phyloP scores from a whole-genome alignment of 176 grass and related monocot species.

The Hsuehochloa calcarea region DNA sequence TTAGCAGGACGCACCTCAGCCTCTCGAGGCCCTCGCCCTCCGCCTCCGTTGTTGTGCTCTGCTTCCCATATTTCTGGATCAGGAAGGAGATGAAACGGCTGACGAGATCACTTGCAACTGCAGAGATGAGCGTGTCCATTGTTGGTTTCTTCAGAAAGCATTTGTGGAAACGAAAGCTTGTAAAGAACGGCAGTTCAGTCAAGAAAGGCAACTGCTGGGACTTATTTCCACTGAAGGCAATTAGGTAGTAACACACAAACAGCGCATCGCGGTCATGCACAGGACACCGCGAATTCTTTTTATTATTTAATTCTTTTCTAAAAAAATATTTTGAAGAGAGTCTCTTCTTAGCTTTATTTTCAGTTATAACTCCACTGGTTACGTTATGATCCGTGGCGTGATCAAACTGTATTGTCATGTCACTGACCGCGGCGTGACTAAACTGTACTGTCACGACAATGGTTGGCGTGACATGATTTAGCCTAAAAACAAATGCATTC shows the following conservation, averaged over 20 bases:
- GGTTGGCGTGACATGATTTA: no score
- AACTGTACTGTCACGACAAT: no score
- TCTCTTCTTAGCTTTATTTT: no score
- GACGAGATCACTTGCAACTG: slow-evolving; percentile 2
- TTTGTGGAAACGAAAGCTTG: no score
- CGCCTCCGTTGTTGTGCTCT: not conserved
- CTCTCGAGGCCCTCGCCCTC: not conserved
- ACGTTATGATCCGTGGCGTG: no score
- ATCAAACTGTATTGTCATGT: no score
- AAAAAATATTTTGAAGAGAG: no score
- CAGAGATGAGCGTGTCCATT: slow-evolving; percentile 25
- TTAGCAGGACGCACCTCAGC: not conserved
- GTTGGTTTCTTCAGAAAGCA: not conserved
- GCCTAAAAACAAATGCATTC: no score
- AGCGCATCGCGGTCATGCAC: not conserved
- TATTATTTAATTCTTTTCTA: no score
- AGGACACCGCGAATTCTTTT: not conserved
- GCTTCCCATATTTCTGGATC: not conserved
- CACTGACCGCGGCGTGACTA: no score
- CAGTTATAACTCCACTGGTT: no score
- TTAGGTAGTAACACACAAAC: not conserved
- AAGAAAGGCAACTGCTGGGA: not conserved
- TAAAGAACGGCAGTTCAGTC: not conserved
- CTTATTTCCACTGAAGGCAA: not conserved
- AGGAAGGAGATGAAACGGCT: slow-evolving; percentile 41